Evolutionary conservation across 2,329 filamentous ascomycete genomes (phyloP), one percentile per base, ranked within the genome.

Genomic region (Botrytis byssoidea): DNA sequence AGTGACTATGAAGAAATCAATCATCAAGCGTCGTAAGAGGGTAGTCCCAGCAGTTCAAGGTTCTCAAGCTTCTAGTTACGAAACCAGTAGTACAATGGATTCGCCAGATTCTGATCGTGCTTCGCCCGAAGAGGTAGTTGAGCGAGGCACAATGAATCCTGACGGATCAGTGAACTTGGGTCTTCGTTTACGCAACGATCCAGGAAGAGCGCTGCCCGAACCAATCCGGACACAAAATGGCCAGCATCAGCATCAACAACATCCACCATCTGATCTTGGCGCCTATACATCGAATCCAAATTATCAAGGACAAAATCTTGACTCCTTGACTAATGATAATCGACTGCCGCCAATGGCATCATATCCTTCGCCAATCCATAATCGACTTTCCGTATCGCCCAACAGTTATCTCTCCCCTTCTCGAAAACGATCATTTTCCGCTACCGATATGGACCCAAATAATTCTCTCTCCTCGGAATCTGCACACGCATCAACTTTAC

Each of bases 1-100:
- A 0, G 93, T 96, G 8, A 94, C 94, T n/a, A 98, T 99, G 96
- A 99, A 98, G 83, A 98, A 98, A 83, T 92, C 94, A 4, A 93
- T 97, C 40, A 99, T 99, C 82, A 98, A 99, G 83, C 90, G 96
- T 75, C 88, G 96, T 75, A 98, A 98, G 86, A 91, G 96, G 74
- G 94, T 98, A 9, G 95, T 98, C 61, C 95, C 95, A 29, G 94
- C 93, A 29, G 85, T 87, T 67, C 86, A 85, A 29, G 82, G 82
- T 4, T 78, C 78, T 1, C 83, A 84, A 70, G 81, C 80, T 40
- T 78, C 86, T 67, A 81, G 84, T 64, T 84, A 86, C 51, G 88
- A 90, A 46, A 85, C 83, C 10, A 83, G 85, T 20, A 77, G 72
- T 70, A 75, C 78, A 14, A 77, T 78, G 69, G 80, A 76, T 65